These are phyloP conservation scores for Penicillium sp. DNA, from an alignment of 2,329 filamentous ascomycete genomes.

Conservation along the genomic window DNA sequence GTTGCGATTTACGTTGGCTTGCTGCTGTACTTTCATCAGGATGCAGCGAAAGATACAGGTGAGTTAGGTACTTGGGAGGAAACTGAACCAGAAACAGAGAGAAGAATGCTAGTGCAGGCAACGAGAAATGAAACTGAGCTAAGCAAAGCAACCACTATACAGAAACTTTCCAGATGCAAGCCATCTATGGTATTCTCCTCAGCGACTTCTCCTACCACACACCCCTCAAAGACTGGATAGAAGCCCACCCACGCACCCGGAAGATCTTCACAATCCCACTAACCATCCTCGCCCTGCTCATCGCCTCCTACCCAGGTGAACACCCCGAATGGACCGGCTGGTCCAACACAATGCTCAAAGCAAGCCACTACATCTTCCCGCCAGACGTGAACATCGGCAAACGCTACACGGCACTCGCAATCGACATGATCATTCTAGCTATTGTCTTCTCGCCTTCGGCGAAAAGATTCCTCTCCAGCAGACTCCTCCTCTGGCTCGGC, in stretches of 20 bases:
- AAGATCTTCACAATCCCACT: constrained; percentile 39
- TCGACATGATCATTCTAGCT: constrained; percentile 50
- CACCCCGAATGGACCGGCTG: constrained; percentile 50
- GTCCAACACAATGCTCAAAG: constrained; percentile 45
- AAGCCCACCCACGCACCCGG: constrained; percentile 41
- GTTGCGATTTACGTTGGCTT: constrained; percentile 47
- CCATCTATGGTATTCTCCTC: constrained; percentile 51
- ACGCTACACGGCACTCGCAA: constrained; percentile 48
- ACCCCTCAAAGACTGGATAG: constrained; percentile 46
- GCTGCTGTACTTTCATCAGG: constrained; percentile 50
- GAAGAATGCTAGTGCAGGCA: neutral
- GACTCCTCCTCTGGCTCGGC: constrained; percentile 53
- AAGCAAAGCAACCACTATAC: neutral
- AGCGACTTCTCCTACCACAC: constrained; percentile 50
- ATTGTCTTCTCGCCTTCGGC: constrained; percentile 50
- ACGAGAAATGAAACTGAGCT: neutral
- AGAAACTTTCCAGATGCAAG: constrained; percentile 55
- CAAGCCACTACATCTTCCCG: constrained; percentile 48
- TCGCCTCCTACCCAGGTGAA: constrained; percentile 51
- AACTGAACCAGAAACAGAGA: too few species aligned
- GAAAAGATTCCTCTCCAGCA: constrained; percentile 50
- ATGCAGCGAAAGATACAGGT: constrained; percentile 47
- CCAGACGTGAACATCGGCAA: constrained; percentile 43
- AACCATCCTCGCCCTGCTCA: constrained; percentile 45
- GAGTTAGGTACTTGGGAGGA: too few species aligned